A percentile compares a stretch with the other conserved stretches of the same genome.
Evolutionary conservation across 257 asterid species (phyloP).

Genomic region (Agastache rugosa): DNA sequence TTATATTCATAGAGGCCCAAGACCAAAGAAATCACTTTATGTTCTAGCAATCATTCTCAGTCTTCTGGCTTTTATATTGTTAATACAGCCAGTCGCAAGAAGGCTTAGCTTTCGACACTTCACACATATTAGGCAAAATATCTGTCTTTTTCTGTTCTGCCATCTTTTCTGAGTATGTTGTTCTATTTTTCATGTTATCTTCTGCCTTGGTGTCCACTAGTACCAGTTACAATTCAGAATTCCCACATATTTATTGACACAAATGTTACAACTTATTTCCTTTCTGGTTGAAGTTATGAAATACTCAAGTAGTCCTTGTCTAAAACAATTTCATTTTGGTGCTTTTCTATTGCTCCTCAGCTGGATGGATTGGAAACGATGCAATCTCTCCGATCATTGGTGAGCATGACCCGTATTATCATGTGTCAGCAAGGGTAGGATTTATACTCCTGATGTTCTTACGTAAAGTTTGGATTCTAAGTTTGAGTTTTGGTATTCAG

Average conservation of each 20-base stretch:
- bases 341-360: constrained; percentile 48
- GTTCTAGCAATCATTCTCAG: too few relatives aligned
- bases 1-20: background rate
- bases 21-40: too few relatives aligned
- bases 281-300: background rate
- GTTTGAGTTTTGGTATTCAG: constrained; percentile 10
- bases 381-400: constrained; percentile 98
- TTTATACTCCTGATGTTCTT: constrained; percentile 27
- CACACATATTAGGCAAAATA: background rate
- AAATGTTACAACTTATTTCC: constrained; percentile 5
- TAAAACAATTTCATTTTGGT: constrained; percentile 14
- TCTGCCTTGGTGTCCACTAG: background rate
- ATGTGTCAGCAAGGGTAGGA: constrained; percentile 85
- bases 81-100: too few relatives aligned
- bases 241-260: background rate
- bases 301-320: background rate
- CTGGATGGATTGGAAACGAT: constrained; percentile 98
- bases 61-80: too few relatives aligned
- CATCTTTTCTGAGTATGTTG: background rate
- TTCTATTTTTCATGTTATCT: constrained; percentile 4
- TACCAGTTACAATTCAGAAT: constrained; percentile 9
- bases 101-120: background rate
- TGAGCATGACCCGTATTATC: constrained; percentile 88
- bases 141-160: background rate
- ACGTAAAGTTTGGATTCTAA: constrained; percentile 21